phyloP scores from a whole-genome alignment of 495 filamentous ascomycete species.

The Daldinia childiae region DNA sequence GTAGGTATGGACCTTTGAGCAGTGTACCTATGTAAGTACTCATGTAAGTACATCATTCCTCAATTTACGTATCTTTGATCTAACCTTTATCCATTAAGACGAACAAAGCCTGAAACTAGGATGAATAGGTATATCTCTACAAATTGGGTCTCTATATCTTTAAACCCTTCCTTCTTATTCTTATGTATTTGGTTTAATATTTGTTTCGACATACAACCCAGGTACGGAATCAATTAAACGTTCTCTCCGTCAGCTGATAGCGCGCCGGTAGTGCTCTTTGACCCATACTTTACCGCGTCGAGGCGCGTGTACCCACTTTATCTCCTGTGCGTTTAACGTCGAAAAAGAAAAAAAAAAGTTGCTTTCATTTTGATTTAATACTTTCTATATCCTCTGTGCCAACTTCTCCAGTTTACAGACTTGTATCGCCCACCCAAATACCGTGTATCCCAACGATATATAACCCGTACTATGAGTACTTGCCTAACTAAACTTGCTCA shows the following conservation, averaged over 20 bases:
- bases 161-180: background rate
- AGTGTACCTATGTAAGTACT: too few relatives aligned
- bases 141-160: background rate
- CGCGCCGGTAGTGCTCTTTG: constrained; percentile 24
- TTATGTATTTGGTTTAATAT: background rate
- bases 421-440: background rate
- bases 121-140: background rate
- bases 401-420: background rate
- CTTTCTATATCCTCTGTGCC: background rate
- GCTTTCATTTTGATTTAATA: constrained; percentile 1
- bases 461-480: background rate
- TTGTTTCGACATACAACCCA: background rate
- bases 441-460: background rate
- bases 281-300: constrained; percentile 35
- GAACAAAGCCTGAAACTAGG: background rate
- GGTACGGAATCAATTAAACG: constrained; percentile 36
- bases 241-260: constrained; percentile 46
- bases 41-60: background rate
- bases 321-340: constrained; percentile 10
- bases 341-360: constrained; percentile 27
- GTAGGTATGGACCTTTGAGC: background rate
- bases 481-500: background rate
- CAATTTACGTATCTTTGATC: background rate
- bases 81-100: background rate
- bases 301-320: constrained; percentile 33